Evolutionary conservation across 768 basidiomycete species (phyloP).

Genomic region (Calocera viscosa): DNA sequence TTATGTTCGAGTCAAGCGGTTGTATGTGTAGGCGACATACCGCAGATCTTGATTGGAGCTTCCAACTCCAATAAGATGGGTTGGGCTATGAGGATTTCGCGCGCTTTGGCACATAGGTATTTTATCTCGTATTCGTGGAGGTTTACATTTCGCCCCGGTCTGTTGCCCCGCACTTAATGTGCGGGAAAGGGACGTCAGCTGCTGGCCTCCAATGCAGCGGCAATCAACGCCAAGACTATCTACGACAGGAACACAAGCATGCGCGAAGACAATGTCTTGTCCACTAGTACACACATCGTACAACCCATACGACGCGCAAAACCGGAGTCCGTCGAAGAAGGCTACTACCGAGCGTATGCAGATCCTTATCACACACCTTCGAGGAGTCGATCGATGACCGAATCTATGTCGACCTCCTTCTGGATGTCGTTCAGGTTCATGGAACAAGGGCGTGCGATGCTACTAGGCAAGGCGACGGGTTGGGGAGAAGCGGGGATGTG

Average conservation of each 20-base stretch:
- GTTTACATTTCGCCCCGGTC: constrained; percentile 14
- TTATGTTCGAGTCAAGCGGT: not conserved
- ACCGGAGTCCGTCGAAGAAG: not conserved
- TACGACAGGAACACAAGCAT: not conserved
- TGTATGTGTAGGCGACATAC: constrained; percentile 2
- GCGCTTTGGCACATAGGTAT: constrained; percentile 12
- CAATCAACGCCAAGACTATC: constrained; percentile 1
- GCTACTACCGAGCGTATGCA: not conserved
- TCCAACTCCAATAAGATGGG: constrained; percentile 18
- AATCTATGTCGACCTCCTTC: constrained; percentile 94
- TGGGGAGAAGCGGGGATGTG: not conserved
- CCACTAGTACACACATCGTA: not conserved
- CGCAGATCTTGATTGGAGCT: constrained; percentile 18
- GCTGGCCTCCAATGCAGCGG: not conserved
- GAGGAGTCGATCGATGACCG: constrained; percentile 93
- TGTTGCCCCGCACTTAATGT: constrained; percentile 16
- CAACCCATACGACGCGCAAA: not conserved
- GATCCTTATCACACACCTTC: constrained; percentile 60
- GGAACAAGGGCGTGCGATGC: not conserved
- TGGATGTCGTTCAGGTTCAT: constrained; percentile 19
- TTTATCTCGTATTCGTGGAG: constrained; percentile 17
- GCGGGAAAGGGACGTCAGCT: not conserved
- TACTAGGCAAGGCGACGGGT: not conserved
- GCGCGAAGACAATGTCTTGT: not conserved
- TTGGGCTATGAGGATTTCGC: constrained; percentile 16